Percentiles rank a stretch among this genome's conserved stretches.
Evolutionary conservation across 768 basidiomycete species (phyloP).

Genomic region (Boletales sp.): DNA sequence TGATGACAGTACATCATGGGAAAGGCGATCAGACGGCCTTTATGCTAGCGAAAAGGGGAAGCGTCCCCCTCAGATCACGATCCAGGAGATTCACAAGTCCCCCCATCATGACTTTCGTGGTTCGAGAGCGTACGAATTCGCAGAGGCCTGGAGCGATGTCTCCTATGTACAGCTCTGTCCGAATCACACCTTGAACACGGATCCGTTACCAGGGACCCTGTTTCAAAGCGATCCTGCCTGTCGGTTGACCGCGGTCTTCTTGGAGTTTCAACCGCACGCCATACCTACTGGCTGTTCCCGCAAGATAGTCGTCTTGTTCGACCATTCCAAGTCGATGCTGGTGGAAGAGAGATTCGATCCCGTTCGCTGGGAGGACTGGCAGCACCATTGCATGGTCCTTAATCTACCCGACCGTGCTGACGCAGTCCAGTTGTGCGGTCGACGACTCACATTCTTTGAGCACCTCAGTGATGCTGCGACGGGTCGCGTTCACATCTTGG

Average conservation of each 20-base stretch:
- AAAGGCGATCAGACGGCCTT: constrained; percentile 29
- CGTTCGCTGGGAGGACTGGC: constrained; percentile 57
- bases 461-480: constrained; percentile 15
- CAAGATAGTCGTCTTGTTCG: constrained; percentile 50
- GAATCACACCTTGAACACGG: constrained; percentile 42
- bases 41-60: constrained; percentile 28
- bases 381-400: constrained; percentile 33
- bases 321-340: constrained; percentile 48
- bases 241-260: constrained; percentile 40
- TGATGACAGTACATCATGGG: constrained; percentile 27
- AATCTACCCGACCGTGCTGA: constrained; percentile 32
- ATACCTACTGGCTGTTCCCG: constrained; percentile 32
- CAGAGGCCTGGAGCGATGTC: constrained; percentile 44
- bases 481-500: constrained; percentile 28
- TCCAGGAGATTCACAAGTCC: constrained; percentile 20
- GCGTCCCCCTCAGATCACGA: constrained; percentile 27
- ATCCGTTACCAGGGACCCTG: constrained; percentile 41
- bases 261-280: constrained; percentile 42
- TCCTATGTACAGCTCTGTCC: constrained; percentile 46
- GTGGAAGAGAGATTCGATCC: constrained; percentile 41
- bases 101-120: constrained; percentile 8
- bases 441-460: constrained; percentile 31
- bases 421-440: constrained; percentile 26
- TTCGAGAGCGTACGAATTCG: constrained; percentile 46
- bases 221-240: constrained; percentile 54